Conservation (phyloP, 306 rosid species). For the Betula pendula region DNA sequence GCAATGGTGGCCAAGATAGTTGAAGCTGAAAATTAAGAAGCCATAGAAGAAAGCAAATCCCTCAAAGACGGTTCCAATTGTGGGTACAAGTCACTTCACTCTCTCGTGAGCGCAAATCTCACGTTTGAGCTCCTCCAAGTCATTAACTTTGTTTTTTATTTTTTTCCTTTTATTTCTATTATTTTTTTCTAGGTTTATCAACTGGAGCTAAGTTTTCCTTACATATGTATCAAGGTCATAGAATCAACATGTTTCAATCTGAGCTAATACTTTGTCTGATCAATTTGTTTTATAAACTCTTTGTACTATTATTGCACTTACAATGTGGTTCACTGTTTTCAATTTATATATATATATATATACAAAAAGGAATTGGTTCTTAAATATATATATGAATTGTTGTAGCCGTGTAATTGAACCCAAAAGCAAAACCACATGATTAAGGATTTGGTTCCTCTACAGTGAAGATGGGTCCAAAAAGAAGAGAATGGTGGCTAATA, state of each 20-base stretch:
- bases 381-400: background rate
- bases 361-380: slow-evolving; percentile 5
- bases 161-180: background rate
- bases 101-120: slow-evolving; percentile 71
- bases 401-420: background rate
- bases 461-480: background rate
- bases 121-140: slow-evolving; percentile 65
- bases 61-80: slow-evolving; percentile 48
- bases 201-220: background rate
- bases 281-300: background rate
- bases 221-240: background rate
- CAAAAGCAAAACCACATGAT: background rate
- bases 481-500: too few species aligned
- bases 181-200: too few species aligned
- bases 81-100: slow-evolving; percentile 74
- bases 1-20: too few species aligned
- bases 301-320: background rate
- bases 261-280: background rate
- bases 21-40: slow-evolving; percentile 25
- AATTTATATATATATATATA: too few species aligned
- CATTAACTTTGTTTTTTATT: slow-evolving; percentile 9
- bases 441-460: background rate
- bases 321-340: background rate
- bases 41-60: slow-evolving; percentile 27
- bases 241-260: background rate